Evolutionary conservation across 140 eudicot genomes (phyloP).

Genomic region (Ambrosia hybrid): DNA sequence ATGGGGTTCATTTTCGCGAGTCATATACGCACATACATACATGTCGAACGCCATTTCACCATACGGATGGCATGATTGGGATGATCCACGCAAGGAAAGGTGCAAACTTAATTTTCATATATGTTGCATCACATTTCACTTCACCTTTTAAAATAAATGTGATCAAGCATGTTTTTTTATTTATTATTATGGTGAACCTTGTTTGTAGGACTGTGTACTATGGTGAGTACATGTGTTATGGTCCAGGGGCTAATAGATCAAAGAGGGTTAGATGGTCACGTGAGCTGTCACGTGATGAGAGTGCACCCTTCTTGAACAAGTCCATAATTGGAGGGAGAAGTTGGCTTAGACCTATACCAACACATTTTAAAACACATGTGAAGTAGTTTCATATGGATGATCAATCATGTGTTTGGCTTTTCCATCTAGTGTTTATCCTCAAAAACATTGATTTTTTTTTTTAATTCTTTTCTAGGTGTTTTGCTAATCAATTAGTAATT

Average conservation of each 20-base stretch:
- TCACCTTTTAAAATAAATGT: neutral
- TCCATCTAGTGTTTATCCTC: neutral
- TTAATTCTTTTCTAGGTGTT: neutral
- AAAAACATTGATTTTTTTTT: neutral
- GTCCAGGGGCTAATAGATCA: constrained; percentile 72
- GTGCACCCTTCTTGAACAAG: constrained; percentile 61
- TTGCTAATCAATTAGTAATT: neutral
- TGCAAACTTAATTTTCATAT: constrained; percentile 12
- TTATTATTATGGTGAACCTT: neutral
- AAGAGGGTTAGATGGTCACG: constrained; percentile 70
- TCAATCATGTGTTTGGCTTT: constrained; percentile 12
- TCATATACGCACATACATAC: constrained; percentile 54
- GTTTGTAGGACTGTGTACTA: constrained; percentile 54
- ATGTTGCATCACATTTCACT: neutral
- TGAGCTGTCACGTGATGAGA: constrained; percentile 56
- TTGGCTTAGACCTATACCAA: constrained; percentile 78
- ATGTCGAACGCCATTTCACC: constrained; percentile 58
- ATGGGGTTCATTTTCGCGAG: constrained; percentile 75
- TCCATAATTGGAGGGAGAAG: constrained; percentile 65
- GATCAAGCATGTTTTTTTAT: neutral
- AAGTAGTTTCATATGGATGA: constrained; percentile 10
- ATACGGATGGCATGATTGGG: constrained; percentile 82
- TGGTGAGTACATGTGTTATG: constrained; percentile 81
- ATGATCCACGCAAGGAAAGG: constrained; percentile 54
- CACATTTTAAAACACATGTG: constrained; percentile 43